Base-by-base conservation (phyloP, 768 basidiomycete species). In the Hericium alpestre region DNA sequence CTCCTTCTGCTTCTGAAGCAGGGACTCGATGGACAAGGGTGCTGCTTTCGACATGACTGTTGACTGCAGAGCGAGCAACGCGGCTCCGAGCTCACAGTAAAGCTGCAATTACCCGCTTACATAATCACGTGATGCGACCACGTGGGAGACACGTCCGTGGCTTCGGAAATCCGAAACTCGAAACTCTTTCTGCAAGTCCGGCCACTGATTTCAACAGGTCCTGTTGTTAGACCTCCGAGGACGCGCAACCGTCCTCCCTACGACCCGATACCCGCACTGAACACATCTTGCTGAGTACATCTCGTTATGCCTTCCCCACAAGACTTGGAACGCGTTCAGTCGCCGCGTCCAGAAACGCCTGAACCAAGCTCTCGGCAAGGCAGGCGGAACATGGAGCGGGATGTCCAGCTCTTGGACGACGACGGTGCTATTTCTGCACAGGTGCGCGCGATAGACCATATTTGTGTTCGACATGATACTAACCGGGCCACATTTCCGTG, bases 11-110 rank as follows among this genome's bases (percentile, higher is more conserved):
- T 86, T 89, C 63, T 87, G 82, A 23, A 98, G 76, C 58, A 97
- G 73, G 39, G 81, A 77, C 66, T 96, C 92, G 59, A 97, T 94
- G 5, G 93, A 95, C 41, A 96, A 74, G 0, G 94, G 94, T 67
- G 86, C 82, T 48, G 79, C 61, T 60, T 71, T 74, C 18, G 70
- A 64, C 76, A 85, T 83, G 69, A 66, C 65, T 52, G 59, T 53
- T 16, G 56, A 32, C 7, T 13, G 52, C 15, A 37, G 22, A 25
- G 5, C 37, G 3, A 15, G 15, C 9, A 11, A 16, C 7, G 25
- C 20, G 15, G 22, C 9, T 5, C 20, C 43, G 16, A 20, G 20
- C 43, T n/a, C 6, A 9, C 8, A 20, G 3, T n/a, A 1, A 32
- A 2, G 18, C 20, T 51, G 49, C 27, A 25, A 16, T 27, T 15